Conservation (phyloP, 345 rosid genomes). For the Fremontodendron californicum region DNA sequence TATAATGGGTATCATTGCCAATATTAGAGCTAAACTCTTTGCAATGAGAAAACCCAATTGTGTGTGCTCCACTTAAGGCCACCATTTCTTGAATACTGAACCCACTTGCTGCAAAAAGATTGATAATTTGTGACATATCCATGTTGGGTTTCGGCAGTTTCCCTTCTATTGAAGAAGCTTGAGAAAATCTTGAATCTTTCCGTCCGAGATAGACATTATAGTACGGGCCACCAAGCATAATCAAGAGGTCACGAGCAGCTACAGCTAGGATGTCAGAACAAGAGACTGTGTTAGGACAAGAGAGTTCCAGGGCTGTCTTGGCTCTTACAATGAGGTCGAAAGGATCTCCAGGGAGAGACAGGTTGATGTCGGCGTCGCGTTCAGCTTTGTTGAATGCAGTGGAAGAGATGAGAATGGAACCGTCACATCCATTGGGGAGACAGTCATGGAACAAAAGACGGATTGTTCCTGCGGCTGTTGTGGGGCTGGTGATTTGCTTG, state of each 20-base stretch:
- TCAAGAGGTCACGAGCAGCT: conserved; percentile 73
- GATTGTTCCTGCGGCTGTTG: conserved; percentile 81
- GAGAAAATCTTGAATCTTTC: conserved; percentile 54
- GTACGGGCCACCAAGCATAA: conserved; percentile 69
- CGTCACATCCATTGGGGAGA: conserved; percentile 76
- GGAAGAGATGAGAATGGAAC: conserved; percentile 59
- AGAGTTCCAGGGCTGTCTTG: conserved; percentile 83
- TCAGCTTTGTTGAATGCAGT: conserved; percentile 66
- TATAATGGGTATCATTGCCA: conserved; percentile 48
- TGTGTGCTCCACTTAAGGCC: conserved; percentile 85
- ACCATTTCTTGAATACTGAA: conserved; percentile 80
- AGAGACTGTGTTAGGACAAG: conserved; percentile 80
- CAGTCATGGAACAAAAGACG: conserved; percentile 89
- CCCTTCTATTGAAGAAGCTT: conserved; percentile 39
- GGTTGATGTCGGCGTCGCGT: conserved; percentile 74
- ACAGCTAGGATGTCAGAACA: conserved; percentile 83
- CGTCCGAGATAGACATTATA: conserved; percentile 73
- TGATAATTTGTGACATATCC: conserved; percentile 45
- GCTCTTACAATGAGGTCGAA: conserved; percentile 74
- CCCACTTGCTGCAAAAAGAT: conserved; percentile 52
- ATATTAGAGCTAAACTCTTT: conserved; percentile 53
- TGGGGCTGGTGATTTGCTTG: conserved; percentile 77
- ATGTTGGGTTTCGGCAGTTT: conserved; percentile 63
- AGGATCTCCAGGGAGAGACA: conserved; percentile 85
- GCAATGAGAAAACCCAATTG: conserved; percentile 90